Evolutionary conservation across 495 filamentous ascomycete species (phyloP), one percentile per base, ranked within the genome.

Genomic region (Lindgomyces ingoldianus): DNA sequence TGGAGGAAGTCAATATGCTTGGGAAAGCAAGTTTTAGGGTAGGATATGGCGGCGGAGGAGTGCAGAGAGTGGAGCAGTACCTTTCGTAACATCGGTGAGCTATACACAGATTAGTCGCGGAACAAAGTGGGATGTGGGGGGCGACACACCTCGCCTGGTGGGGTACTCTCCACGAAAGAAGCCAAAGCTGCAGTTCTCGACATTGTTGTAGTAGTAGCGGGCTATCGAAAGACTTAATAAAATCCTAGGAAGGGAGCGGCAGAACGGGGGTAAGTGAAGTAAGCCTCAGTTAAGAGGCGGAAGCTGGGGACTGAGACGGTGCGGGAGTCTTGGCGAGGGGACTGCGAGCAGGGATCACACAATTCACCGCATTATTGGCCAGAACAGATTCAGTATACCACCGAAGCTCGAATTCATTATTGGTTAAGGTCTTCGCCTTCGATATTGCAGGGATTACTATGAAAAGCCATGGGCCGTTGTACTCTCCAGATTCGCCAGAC

Each of bases 91-190:
- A 78, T 97, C 91, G 75, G 85, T 81, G 53, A 97, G 86, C 94
- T 98, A 14, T 8, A 6, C 1, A 22, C 3, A 1, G 53, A 49
- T 58, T 55, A 41, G 29, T 27, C 14, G 8, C 26, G 22, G 2
- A 30, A 24, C 26, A 14, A 26, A 24, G 27, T 51, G 25, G 21
- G 21, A 29, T 19, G 57, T 30, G 59, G 30, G 51, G 21, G 42
- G 60, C 30, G 58, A 73, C 81, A 69, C 85, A 97, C 94, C 90
- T 99, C 95, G 79, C 95, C 95, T 29, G 95, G 95, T 45, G 94
- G 94, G 72, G 94, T 91, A 74, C 91, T 91, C 76, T 97, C 86
- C 64, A 99, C 87, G 76, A 98, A 99, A 3, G 91, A 87, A 64
- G 91, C 67, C 27, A 79, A 63, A 10, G 76, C 73, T 54, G 71